Base-by-base conservation (phyloP, 192 early-diverging fungal species). In the Backusella macrospora region DNA sequence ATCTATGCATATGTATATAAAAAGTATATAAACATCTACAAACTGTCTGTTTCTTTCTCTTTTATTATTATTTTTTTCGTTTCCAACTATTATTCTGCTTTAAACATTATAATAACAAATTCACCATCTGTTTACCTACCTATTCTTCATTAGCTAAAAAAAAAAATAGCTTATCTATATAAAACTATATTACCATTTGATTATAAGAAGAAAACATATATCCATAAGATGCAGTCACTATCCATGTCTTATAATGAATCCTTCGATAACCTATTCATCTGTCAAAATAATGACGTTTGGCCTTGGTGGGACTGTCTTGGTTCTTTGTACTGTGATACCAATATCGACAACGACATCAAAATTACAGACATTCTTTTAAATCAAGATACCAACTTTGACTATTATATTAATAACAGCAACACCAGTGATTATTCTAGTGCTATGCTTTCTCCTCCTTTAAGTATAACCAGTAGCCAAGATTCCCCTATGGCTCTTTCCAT, bases 1-100 rank as follows among this genome's bases (percentile, higher is more conserved):
- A 23, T 55, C 21, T 55, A 46, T 12, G 1, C 0, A 46, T 12
- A 46, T 14, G 14, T 14, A 55, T 21, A 55, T 21, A 52, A 55
- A 55, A 55, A 55, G 21, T 59, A 26, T 59, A 59, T 49, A 59
- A 59, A 59, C 26, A 26, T 59, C 26, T 10, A 59, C 52, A 59
- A 59, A 59, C 10, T 59, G 23, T 7, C 49, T 52, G 49, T 49
- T 8, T 52, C 21, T 59, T 55, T 23, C 23, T 59, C n/a, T 13
- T 59, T 23, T 59, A 4, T 0, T 59, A 4, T 0, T 59, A 1
- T 59, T 26, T 4, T 4, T 7, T 59, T 59, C 26, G 10, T 10
- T 59, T 59, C 10, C 6, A 26, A 3, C 26, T 59, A 26, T 55
- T 55, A 18, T 18, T n/a, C 18, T 49, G 48, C 18, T 49, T 46